Evolutionary conservation across 179 eudicot genomes (phyloP), one percentile per base, ranked within the genome.

Genomic region (Nepenthes alata): DNA sequence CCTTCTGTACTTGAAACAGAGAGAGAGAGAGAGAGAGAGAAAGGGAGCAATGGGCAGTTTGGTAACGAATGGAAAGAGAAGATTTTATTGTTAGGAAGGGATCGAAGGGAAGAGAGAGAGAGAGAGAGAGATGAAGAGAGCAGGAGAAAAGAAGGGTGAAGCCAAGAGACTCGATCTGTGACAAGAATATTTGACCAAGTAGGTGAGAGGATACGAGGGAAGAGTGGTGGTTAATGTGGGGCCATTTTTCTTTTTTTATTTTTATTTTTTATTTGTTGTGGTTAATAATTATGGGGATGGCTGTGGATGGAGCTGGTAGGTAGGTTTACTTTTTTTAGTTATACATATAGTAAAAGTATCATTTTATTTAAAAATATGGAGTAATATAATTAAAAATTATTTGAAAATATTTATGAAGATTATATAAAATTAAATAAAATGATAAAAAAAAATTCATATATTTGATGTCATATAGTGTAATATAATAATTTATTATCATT

Each of bases 221-320:
- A 49, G 63, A 55, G 70, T 64, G 71, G 72, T 68, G 59, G 71
- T 63, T 69, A 65, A 52, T 64, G 71, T 67, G 57, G 58, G 68
- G 77, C 25, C 25, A 16, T 16, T 16, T 16, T 16, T 16, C 25
- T 16, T 16, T 16, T 16, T 16, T 16, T 16, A 16, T 16, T 16
- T 16, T 16, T 16, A 16, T 16, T 16, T 16, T 16, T 16, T 16
- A 16, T 16, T 16, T 16, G 25, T 16, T 16, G 25, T 16, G 25
- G 25, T 16, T 16, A 16, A 16, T 16, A 16, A 16, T 16, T 16
- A 16, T 16, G 25, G 25, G 0, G 25, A 16, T 16, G 25, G 25
- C 25, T 16, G 25, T 16, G 25, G 75, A 65, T 74, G 76, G 65
- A 77, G 77, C 75, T 60, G 78, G 83, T 79, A 59, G 77, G 83